Evolutionary conservation across 2,329 filamentous ascomycete genomes (phyloP).

Genomic region (Lecanicillium sp.): DNA sequence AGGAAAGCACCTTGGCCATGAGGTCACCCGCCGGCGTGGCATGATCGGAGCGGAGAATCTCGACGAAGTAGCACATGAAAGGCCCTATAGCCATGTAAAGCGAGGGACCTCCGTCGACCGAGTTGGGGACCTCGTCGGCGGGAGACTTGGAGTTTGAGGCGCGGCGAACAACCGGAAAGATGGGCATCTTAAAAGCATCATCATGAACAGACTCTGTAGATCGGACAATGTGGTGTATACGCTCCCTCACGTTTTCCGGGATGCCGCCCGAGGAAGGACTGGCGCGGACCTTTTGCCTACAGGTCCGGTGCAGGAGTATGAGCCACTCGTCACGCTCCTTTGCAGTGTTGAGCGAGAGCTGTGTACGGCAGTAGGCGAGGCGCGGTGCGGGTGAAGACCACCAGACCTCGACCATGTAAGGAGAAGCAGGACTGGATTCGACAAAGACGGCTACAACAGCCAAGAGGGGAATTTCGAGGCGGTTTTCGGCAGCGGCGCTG

Average conservation of each 20-base stretch:
- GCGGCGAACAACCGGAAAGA: slow-evolving; percentile 49
- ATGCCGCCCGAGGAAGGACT: slow-evolving; percentile 31
- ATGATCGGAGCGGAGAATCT: slow-evolving; percentile 41
- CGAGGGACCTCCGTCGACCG: slow-evolving; percentile 41
- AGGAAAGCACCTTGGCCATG: slow-evolving; percentile 43
- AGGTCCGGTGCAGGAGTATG: slow-evolving; percentile 38
- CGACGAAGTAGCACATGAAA: slow-evolving; percentile 46
- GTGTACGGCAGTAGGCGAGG: slow-evolving; percentile 40
- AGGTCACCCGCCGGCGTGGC: slow-evolving; percentile 39
- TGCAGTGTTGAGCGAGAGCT: slow-evolving; percentile 43
- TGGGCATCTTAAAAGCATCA: slow-evolving; percentile 27
- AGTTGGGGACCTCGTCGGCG: slow-evolving; percentile 40
- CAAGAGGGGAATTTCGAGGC: slow-evolving; percentile 43
- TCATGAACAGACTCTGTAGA: slow-evolving; percentile 34
- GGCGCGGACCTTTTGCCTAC: slow-evolving; percentile 32
- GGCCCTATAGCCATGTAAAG: slow-evolving; percentile 51
- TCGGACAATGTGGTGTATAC: slow-evolving; percentile 42
- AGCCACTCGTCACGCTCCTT: slow-evolving; percentile 46
- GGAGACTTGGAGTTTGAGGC: slow-evolving; percentile 36
- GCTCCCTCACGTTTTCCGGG: slow-evolving; percentile 41
- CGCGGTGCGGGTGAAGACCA: slow-evolving; percentile 43
- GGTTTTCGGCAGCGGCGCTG: slow-evolving; percentile 29
- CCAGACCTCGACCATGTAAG: slow-evolving; percentile 51
- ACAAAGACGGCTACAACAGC: slow-evolving; percentile 47
- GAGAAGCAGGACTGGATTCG: slow-evolving; percentile 43